Conservation (phyloP, 345 rosid genomes). For the Rhodomyrtus tomentosa region DNA sequence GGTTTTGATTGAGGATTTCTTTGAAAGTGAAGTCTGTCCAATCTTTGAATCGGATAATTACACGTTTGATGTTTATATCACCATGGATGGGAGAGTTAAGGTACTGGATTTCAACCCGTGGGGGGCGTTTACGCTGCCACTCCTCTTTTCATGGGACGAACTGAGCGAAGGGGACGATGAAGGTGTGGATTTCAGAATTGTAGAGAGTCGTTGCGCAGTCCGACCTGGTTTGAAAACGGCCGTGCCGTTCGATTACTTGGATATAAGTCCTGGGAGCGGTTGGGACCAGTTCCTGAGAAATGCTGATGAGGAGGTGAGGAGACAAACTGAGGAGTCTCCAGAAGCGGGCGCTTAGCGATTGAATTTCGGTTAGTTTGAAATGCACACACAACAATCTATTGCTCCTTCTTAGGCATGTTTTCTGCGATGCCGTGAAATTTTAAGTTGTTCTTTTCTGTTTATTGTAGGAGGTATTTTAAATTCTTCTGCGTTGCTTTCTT, state of each 20-base stretch:
- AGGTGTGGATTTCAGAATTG: slow-evolving; percentile 43
- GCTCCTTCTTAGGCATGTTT: not conserved
- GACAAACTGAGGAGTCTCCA: slow-evolving; percentile 8
- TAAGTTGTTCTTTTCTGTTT: not conserved
- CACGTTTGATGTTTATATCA: slow-evolving; percentile 63
- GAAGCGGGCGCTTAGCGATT: slow-evolving; percentile 12
- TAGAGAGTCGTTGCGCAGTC: slow-evolving; percentile 45
- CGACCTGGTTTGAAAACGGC: slow-evolving; percentile 71
- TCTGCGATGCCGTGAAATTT: not conserved
- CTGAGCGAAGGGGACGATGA: slow-evolving; percentile 31
- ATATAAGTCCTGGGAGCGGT: slow-evolving; percentile 57
- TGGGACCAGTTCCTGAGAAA: slow-evolving; percentile 66
- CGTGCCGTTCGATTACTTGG: slow-evolving; percentile 70
- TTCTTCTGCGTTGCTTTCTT: not conserved
- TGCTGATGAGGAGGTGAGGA: slow-evolving; percentile 36
- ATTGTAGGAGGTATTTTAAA: not conserved
- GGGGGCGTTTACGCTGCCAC: slow-evolving; percentile 68
- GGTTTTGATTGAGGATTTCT: slow-evolving; percentile 34
- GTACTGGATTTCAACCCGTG: slow-evolving; percentile 78
- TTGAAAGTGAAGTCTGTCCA: slow-evolving; percentile 19
- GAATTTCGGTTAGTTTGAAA: not conserved
- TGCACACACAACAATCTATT: not conserved
- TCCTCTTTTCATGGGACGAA: slow-evolving; percentile 72
- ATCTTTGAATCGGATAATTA: slow-evolving; percentile 50
- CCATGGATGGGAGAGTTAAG: slow-evolving; percentile 35